Evolutionary conservation across 305 asterid genomes (phyloP).

Genomic region (Solanum aculeatissimum): DNA sequence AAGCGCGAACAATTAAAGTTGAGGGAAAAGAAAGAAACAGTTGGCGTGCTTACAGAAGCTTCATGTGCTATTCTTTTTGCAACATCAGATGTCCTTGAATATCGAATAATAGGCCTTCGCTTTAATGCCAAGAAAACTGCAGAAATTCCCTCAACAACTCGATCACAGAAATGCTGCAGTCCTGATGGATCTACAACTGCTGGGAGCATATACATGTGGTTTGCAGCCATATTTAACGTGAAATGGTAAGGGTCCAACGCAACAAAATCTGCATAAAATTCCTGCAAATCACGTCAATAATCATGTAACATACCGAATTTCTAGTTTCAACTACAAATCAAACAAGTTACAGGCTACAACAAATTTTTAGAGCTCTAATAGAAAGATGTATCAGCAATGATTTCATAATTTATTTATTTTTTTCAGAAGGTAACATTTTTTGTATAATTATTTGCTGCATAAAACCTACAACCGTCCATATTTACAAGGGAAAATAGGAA

Average conservation of each 20-base stretch:
- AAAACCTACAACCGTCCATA: neutral
- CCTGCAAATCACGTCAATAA: slow-evolving; percentile 46
- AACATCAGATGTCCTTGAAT: slow-evolving; percentile 83
- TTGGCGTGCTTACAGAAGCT: slow-evolving; percentile 53
- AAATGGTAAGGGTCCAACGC: slow-evolving; percentile 85
- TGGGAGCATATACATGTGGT: slow-evolving; percentile 83
- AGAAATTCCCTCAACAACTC: slow-evolving; percentile 86
- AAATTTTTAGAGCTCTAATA: neutral
- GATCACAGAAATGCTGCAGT: slow-evolving; percentile 67
- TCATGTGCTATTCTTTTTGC: slow-evolving; percentile 90
- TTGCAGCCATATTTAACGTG: slow-evolving; percentile 61
- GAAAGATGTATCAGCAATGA: neutral
- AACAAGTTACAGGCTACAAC: neutral
- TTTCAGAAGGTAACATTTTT: neutral
- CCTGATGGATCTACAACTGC: slow-evolving; percentile 90
- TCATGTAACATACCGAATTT: neutral
- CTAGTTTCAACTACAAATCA: neutral
- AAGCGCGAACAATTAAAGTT: neutral
- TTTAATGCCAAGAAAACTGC: slow-evolving; percentile 80
- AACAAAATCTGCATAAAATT: slow-evolving; percentile 88
- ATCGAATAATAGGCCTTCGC: slow-evolving; percentile 85
- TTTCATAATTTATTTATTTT: neutral
- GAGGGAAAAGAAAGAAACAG: neutral
- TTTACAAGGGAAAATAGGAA: neutral
- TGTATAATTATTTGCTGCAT: neutral